phyloP scores from a whole-genome alignment of 345 rosid species.

The Lenwebbia sp. region DNA sequence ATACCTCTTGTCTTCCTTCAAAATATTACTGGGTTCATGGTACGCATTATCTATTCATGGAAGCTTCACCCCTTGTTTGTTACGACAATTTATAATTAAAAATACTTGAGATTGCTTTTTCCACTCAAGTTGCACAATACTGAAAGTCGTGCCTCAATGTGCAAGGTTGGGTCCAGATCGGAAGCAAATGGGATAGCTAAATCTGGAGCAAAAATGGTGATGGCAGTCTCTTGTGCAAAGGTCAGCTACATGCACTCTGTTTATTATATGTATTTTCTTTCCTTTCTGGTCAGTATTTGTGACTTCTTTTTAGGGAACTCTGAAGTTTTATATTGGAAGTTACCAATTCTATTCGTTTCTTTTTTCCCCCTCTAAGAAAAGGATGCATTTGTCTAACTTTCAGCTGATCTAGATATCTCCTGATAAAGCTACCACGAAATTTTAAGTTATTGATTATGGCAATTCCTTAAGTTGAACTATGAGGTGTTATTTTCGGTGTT shows the following conservation, averaged over 20 bases:
- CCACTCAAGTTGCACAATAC: neutral
- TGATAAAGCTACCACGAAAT: neutral
- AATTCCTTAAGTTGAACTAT: neutral
- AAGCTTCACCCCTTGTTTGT: neutral
- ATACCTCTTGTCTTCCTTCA: constrained; percentile 90
- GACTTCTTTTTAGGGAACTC: neutral
- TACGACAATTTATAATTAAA: neutral
- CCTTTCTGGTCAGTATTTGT: neutral
- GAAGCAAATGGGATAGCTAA: constrained; percentile 97
- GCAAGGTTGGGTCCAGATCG: constrained; percentile 91
- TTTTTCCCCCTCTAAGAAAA: neutral
- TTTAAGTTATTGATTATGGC: neutral
- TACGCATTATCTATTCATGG: constrained; percentile 2
- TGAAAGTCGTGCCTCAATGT: neutral
- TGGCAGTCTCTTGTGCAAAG: constrained; percentile 98
- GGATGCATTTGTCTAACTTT: neutral
- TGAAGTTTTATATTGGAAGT: neutral
- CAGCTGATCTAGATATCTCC: neutral
- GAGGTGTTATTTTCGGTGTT: neutral
- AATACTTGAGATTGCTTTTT: neutral
- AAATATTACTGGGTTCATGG: constrained; percentile 97
- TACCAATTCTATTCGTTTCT: neutral
- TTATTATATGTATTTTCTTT: neutral
- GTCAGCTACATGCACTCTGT: constrained; percentile 16
- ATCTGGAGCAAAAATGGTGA: constrained; percentile 97